Base-by-base conservation (phyloP, 371 early-diverging fungal species). In the Apophysomyces elegans region DNA sequence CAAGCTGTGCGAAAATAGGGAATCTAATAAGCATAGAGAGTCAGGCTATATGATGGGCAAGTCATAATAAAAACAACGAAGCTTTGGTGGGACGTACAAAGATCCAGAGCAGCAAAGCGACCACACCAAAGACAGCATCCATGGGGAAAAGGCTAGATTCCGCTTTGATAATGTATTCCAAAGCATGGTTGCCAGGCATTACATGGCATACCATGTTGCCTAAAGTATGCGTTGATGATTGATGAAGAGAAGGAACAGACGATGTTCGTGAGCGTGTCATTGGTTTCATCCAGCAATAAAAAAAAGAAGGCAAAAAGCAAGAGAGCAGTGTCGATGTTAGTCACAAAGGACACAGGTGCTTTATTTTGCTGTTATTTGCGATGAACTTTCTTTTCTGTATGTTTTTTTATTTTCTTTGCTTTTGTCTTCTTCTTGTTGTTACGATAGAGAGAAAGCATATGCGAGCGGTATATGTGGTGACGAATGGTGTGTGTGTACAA, bases 141-240 rank as follows among this genome's bases (percentile, higher is more conserved):
- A 59, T 13, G 13, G 18, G 13, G 26, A 32, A 43, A 9, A 73
- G 58, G 9, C 56, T 46, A 0, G 47, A 35, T 1, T 58, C 12
- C 11, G 74, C 58, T 5, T 37, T 9, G 12, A 64, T 59, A 18
- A 46, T 58, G 58, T 68, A 74, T 61, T 74, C 74, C 16, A 62
- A 61, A 7, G 71, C 66, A 60, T 68, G 64, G 11, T 60, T 62
- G 9, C 67, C 74, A 8, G 70, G 68, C 56, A 74, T 63, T 12
- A 66, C 56, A 39, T 62, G 66, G 59, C 73, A 68, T 14, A 69
- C 66, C 69, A 72, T 47, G 26, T 59, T 44, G 14, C 39, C 58
- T 2, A 39, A 7, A 9, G 56, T 37, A 56, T 63, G 46, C 11
- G 37, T 16, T 61, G 61, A 50, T 7, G 54, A 26, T 50, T 50